phyloP scores from a whole-genome alignment of 2,329 filamentous ascomycete species.

The Dactylellina leptospora region DNA sequence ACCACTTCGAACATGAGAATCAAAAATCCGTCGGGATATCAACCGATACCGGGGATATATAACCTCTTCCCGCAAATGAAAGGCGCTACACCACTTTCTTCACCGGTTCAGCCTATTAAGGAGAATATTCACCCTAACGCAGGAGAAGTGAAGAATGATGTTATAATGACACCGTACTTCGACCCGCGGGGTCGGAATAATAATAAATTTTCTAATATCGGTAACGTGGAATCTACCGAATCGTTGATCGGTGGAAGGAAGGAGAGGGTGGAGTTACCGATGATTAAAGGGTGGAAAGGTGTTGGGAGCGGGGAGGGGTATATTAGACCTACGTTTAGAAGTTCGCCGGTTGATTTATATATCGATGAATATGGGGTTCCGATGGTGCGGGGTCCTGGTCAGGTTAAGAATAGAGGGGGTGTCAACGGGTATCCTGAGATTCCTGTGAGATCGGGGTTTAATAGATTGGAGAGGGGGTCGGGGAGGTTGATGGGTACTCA shows the following conservation, averaged over 20 bases:
- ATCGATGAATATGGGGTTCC: too few species aligned
- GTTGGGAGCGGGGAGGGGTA: too few species aligned
- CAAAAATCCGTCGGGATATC: neutral
- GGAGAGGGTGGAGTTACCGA: too few species aligned
- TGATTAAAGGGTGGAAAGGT: too few species aligned
- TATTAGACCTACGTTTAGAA: too few species aligned
- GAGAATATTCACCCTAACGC: neutral
- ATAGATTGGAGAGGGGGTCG: too few species aligned
- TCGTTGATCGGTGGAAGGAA: too few species aligned
- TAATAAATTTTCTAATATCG: neutral
- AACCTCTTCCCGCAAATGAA: neutral
- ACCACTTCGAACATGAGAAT: neutral
- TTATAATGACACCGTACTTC: neutral
- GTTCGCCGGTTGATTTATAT: too few species aligned
- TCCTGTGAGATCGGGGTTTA: neutral
- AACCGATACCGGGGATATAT: neutral
- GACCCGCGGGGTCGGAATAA: neutral
- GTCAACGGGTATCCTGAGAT: conserved; percentile 1
- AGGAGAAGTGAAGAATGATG: neutral
- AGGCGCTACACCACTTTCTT: too few species aligned
- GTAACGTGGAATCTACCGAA: neutral
- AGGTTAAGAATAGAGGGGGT: too few species aligned
- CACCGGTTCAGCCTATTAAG: neutral
- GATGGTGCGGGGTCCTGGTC: too few species aligned
- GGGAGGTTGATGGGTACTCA: too few species aligned